phyloP scores from a whole-genome alignment of 192 early-diverging fungal species.

The Coemansia sp. region DNA sequence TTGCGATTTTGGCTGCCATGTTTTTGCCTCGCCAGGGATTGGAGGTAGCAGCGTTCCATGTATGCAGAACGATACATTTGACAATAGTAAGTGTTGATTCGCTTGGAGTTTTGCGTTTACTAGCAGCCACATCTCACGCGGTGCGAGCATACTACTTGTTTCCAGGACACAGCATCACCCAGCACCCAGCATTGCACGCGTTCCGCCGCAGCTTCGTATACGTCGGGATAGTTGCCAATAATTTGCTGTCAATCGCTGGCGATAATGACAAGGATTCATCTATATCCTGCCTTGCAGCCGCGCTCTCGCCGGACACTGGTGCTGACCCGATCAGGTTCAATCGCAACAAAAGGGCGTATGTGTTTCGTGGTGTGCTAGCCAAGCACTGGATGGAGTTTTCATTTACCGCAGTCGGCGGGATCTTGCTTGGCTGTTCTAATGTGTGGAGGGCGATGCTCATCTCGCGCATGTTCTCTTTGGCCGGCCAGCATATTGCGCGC shows the following conservation, averaged over 20 bases:
- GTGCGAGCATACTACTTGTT: neutral
- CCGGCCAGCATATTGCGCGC: neutral
- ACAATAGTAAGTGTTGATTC: neutral
- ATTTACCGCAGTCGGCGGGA: neutral
- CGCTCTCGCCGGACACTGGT: neutral
- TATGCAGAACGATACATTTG: neutral
- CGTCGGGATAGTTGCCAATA: neutral
- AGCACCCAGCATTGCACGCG: neutral
- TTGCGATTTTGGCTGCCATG: neutral
- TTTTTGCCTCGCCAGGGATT: neutral
- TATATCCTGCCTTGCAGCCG: neutral
- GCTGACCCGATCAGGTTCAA: neutral
- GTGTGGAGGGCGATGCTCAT: slow-evolving; percentile 19
- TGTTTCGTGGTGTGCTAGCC: slow-evolving; percentile 9
- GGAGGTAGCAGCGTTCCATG: neutral
- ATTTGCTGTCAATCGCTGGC: neutral
- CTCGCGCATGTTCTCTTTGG: slow-evolving; percentile 16
- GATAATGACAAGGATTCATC: neutral
- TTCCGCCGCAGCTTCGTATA: slow-evolving; percentile 1
- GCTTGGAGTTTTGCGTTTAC: neutral
- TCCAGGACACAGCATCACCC: neutral
- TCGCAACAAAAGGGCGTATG: neutral
- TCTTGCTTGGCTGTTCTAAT: slow-evolving; percentile 6
- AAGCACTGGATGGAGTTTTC: neutral
- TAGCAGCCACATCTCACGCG: neutral